These are phyloP conservation scores for Xylaria intraflava DNA, from an alignment of 495 filamentous ascomycete genomes.

Conservation along the genomic window DNA sequence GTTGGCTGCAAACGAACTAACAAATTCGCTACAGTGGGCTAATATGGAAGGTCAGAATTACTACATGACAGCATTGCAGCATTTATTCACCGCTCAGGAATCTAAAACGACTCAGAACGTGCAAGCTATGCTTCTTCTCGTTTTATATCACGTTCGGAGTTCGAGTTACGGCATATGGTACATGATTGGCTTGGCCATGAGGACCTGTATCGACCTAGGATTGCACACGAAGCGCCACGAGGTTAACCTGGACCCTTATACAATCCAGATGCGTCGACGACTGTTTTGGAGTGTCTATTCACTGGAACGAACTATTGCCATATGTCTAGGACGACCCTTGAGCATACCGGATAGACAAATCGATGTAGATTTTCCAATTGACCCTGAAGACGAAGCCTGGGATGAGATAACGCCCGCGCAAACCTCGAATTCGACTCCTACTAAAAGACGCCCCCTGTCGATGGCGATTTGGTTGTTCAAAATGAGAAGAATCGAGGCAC, in stretches of 20 bases:
- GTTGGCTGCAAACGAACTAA: not conserved
- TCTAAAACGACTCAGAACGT: constrained; percentile 47
- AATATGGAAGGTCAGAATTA: constrained; percentile 25
- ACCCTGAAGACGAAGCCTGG: constrained; percentile 15
- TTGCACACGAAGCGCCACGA: constrained; percentile 47
- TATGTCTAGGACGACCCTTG: constrained; percentile 46
- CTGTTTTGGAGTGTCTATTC: constrained; percentile 53
- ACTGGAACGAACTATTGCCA: constrained; percentile 44
- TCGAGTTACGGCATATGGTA: constrained; percentile 52
- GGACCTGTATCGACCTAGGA: constrained; percentile 48
- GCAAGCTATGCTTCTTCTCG: constrained; percentile 50
- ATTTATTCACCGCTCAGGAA: constrained; percentile 45
- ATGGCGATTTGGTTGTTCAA: constrained; percentile 46
- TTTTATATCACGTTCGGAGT: constrained; percentile 47
- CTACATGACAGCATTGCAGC: constrained; percentile 45
- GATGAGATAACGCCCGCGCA: not conserved
- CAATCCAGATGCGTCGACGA: constrained; percentile 42
- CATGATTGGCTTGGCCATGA: constrained; percentile 51
- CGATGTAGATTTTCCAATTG: constrained; percentile 43
- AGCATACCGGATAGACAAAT: constrained; percentile 50
- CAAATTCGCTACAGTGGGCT: not conserved
- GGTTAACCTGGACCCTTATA: constrained; percentile 39
- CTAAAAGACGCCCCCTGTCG: constrained; percentile 23
- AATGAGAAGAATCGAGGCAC: constrained; percentile 47
- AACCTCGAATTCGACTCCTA: not conserved